Evolutionary conservation across 331 rosid species (phyloP).

Genomic region (Quercus phellos): DNA sequence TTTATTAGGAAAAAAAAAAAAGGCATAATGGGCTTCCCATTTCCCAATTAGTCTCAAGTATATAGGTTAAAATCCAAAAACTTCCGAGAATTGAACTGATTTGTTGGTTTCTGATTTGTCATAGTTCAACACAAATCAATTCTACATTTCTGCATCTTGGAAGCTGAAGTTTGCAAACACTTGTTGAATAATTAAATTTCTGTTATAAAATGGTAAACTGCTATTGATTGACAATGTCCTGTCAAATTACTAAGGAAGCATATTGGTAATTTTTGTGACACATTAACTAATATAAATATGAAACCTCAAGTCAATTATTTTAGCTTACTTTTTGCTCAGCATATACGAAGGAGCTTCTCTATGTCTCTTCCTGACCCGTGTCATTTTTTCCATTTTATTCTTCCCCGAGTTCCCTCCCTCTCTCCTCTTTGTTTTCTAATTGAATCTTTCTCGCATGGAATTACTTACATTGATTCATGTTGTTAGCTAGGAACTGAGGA

Average conservation of each 20-base stretch:
- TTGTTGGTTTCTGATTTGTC: neutral
- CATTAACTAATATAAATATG: neutral
- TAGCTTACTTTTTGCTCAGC: neutral
- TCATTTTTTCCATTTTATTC: neutral
- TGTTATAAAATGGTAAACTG: neutral
- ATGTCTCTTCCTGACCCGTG: neutral
- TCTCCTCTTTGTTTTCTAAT: neutral
- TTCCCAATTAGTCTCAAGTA: neutral
- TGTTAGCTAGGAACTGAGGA: slow-evolving; percentile 13
- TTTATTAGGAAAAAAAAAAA: no score
- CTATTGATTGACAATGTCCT: neutral
- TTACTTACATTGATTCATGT: neutral
- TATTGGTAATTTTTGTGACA: neutral
- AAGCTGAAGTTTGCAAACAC: neutral
- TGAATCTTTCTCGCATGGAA: neutral
- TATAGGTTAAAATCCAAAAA: neutral
- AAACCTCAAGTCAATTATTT: neutral
- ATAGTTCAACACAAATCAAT: neutral
- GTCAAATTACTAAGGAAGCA: neutral
- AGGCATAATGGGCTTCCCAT: no score
- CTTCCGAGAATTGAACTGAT: neutral
- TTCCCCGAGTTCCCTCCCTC: neutral
- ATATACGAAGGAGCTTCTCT: neutral
- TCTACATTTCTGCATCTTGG: neutral
- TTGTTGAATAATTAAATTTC: neutral